phyloP scores from a whole-genome alignment of 2,329 filamentous ascomycete genomes.

The Fusarium longipes region DNA sequence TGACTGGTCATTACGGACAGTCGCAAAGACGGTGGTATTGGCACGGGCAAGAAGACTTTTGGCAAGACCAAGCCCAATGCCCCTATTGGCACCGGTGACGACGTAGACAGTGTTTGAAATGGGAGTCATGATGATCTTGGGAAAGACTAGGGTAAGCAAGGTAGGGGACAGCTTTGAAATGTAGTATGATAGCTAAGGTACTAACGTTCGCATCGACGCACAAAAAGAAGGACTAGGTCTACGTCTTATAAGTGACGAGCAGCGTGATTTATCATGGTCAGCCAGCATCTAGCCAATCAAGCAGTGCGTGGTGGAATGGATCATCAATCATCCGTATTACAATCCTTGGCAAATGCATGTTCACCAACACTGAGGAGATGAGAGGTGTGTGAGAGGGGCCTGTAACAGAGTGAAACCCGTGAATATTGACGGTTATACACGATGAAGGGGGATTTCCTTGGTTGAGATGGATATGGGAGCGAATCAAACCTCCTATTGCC shows the following conservation, averaged over 20 bases:
- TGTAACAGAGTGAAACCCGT: neutral
- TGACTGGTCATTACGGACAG: constrained; percentile 48
- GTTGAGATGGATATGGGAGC: too few species aligned
- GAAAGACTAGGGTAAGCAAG: fast-evolving
- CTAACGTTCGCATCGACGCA: neutral
- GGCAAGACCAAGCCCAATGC: constrained; percentile 54
- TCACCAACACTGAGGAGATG: too few species aligned
- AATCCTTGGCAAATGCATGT: neutral
- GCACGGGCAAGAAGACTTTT: constrained; percentile 58
- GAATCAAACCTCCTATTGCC: too few species aligned
- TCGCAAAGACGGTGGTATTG: constrained; percentile 61
- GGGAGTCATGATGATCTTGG: neutral
- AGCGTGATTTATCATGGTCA: neutral
- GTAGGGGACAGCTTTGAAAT: fast-evolving
- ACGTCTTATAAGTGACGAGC: neutral
- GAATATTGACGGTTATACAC: too few species aligned
- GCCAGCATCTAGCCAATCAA: neutral
- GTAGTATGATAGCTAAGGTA: fast-evolving
- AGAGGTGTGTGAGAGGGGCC: neutral
- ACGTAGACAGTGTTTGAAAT: constrained; percentile 49
- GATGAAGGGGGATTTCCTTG: neutral
- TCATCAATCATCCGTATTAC: constrained; percentile 1
- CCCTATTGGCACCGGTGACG: constrained; percentile 56
- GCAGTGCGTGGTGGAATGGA: fast-evolving
- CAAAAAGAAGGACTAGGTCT: neutral